These are phyloP conservation scores for Apiospora saccharicola DNA, from an alignment of 2,329 filamentous ascomycete species.

Conservation along the genomic window DNA sequence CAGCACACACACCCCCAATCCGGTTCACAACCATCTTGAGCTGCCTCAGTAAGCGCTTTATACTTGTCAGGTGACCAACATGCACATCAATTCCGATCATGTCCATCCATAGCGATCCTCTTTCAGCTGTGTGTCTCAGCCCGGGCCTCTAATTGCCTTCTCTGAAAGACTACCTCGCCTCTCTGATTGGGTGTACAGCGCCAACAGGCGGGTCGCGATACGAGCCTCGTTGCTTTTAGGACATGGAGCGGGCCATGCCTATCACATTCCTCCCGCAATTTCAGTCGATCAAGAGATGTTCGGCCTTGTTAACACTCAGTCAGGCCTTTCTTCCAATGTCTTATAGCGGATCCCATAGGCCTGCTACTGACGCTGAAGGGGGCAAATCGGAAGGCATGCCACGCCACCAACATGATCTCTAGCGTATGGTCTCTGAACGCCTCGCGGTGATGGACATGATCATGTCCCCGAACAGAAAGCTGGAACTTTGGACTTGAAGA, in stretches of 20 bases:
- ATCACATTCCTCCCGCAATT: neutral
- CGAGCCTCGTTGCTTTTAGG: constrained; percentile 3
- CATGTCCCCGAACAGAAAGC: neutral
- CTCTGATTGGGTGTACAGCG: neutral
- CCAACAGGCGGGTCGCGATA: neutral
- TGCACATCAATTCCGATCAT: neutral
- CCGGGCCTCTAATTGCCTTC: neutral
- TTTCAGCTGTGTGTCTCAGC: neutral
- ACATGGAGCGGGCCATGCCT: constrained; percentile 3
- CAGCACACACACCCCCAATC: neutral
- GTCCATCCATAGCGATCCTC: neutral
- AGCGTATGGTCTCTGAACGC: neutral
- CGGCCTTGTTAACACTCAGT: neutral
- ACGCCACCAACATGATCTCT: neutral
- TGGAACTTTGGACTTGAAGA: neutral
- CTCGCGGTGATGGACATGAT: neutral
- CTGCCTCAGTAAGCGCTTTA: neutral
- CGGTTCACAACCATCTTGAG: neutral
- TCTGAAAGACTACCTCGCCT: neutral
- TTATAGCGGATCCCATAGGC: neutral
- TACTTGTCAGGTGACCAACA: neutral
- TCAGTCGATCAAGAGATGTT: neutral
- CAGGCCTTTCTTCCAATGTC: neutral
- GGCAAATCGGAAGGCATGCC: neutral
- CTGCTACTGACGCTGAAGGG: neutral